These are phyloP conservation scores for Setaria italica DNA, from an alignment of 202 grass and related monocot species.

Conservation along the genomic window DNA sequence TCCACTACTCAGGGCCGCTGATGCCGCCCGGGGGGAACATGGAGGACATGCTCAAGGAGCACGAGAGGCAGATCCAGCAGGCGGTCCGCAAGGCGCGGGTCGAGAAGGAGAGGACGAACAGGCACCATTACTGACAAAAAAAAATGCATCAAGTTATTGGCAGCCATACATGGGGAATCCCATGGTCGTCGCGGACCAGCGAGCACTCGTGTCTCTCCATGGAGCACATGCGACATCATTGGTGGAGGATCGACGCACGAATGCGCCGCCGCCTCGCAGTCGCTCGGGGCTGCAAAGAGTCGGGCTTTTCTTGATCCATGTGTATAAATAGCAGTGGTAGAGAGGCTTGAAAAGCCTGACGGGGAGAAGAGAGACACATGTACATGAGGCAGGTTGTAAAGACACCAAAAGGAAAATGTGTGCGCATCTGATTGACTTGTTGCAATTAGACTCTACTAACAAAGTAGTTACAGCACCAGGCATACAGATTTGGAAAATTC, in stretches of 20 bases:
- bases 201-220: slow-evolving; percentile 11
- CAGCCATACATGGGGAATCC: background rate
- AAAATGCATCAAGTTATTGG: background rate
- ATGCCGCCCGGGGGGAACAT: slow-evolving; percentile 64
- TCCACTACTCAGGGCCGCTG: slow-evolving; percentile 75
- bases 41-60: slow-evolving; percentile 75
- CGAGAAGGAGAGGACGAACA: slow-evolving; percentile 71
- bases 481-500: background rate
- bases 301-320: slow-evolving; percentile 52
- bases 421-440: slow-evolving; percentile 20
- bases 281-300: slow-evolving; percentile 9
- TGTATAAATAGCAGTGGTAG: slow-evolving; percentile 53
- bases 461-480: background rate
- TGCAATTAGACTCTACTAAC: slow-evolving; percentile 17
- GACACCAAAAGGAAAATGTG: background rate
- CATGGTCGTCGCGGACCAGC: slow-evolving; percentile 36
- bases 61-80: slow-evolving; percentile 75
- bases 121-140: slow-evolving; percentile 51
- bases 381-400: slow-evolving; percentile 36
- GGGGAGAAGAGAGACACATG: background rate
- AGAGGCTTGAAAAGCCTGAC: slow-evolving; percentile 38
- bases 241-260: background rate
- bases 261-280: background rate
- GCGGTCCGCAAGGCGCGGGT: slow-evolving; percentile 70
- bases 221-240: background rate